These are phyloP conservation scores for Penicillium sumatraense DNA, from an alignment of 2,329 filamentous ascomycete species.

Conservation along the genomic window DNA sequence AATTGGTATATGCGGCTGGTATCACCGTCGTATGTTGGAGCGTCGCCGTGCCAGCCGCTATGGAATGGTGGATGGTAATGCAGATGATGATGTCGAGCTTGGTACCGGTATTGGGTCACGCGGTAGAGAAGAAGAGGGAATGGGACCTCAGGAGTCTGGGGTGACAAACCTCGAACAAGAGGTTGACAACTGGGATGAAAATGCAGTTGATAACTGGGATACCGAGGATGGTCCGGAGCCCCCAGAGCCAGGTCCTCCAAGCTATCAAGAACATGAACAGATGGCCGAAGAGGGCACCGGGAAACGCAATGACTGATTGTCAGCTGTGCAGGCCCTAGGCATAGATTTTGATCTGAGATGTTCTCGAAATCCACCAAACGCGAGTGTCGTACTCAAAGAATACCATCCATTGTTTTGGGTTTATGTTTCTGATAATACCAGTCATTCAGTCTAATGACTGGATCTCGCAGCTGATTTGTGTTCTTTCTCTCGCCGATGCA, in stretches of 20 bases:
- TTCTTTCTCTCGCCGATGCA: background rate
- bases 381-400: constrained; percentile 9
- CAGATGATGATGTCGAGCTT: constrained; percentile 72
- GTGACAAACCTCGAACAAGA: constrained; percentile 75
- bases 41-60: constrained; percentile 74
- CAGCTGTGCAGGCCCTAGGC: background rate
- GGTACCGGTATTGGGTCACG: constrained; percentile 56
- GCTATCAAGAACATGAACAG: constrained; percentile 19
- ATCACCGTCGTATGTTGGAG: constrained; percentile 95
- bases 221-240: constrained; percentile 54
- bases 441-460: constrained; percentile 11
- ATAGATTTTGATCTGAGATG: background rate
- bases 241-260: constrained; percentile 25
- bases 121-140: constrained; percentile 39
- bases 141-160: constrained; percentile 66
- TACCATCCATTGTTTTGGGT: constrained; percentile 20
- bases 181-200: constrained; percentile 94
- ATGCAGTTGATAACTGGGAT: constrained; percentile 70
- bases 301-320: constrained; percentile 39
- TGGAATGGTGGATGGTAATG: constrained; percentile 64
- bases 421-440: constrained; percentile 24
- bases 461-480: constrained; percentile 5
- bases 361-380: background rate
- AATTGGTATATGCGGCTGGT: constrained; percentile 80
- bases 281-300: constrained; percentile 9